Percentiles rank a stretch among this genome's conserved stretches.
phyloP scores from a whole-genome alignment of 805 yeast genomes.

The Candida sphagnicola region DNA sequence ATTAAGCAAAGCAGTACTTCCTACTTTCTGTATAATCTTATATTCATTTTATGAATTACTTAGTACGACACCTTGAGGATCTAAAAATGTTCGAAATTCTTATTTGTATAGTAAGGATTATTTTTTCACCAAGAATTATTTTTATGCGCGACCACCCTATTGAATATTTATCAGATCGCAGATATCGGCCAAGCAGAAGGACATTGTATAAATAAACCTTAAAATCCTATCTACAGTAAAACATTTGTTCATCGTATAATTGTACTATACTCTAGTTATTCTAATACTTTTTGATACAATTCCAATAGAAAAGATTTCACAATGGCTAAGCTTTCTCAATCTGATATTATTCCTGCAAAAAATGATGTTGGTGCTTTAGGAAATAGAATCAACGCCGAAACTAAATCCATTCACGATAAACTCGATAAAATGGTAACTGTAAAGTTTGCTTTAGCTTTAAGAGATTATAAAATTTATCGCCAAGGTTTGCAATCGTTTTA shows the following conservation, averaged over 20 bases:
- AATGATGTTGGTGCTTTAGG: slow-evolving; percentile 81
- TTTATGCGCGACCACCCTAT: too few relatives aligned
- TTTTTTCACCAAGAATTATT: neutral
- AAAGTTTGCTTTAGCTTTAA: slow-evolving; percentile 68
- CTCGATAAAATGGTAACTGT: slow-evolving; percentile 67
- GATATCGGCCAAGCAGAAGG: neutral
- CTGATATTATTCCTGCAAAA: slow-evolving; percentile 56
- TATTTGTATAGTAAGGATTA: neutral
- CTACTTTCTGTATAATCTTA: too few relatives aligned
- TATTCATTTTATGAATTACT: too few relatives aligned
- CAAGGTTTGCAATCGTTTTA: slow-evolving; percentile 76
- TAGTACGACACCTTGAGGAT: too few relatives aligned
- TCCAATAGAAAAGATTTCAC: neutral
- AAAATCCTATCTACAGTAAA: neutral
- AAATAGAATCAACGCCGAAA: slow-evolving; percentile 72
- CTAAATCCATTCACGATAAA: slow-evolving; percentile 61
- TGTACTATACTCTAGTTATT: too few relatives aligned
- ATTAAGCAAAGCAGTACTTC: too few relatives aligned
- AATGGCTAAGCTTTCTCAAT: neutral
- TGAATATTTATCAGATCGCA: neutral
- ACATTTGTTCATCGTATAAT: too few relatives aligned
- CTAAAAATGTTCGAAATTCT: too few relatives aligned
- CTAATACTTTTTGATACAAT: too few relatives aligned
- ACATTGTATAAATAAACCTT: neutral
- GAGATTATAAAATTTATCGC: slow-evolving; percentile 72